phyloP scores from a whole-genome alignment of 176 grass and related monocot genomes.

The Aegilops bicornis region DNA sequence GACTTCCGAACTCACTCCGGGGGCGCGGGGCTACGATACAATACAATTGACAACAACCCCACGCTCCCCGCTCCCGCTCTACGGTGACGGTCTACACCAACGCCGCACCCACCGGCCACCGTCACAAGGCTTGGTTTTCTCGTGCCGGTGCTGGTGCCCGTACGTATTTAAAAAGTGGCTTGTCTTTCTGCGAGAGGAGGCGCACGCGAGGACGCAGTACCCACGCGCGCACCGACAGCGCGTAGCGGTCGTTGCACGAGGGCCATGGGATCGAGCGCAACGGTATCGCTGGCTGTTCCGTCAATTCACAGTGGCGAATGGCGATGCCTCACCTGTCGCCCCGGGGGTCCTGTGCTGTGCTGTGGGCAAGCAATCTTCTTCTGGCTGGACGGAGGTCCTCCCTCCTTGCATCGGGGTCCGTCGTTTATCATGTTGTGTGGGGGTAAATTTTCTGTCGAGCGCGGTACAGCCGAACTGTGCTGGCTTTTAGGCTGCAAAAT shows the following conservation, averaged over 20 bases:
- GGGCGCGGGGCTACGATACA: not conserved
- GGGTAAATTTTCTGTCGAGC: not conserved
- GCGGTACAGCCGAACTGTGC: not conserved
- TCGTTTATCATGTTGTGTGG: not conserved
- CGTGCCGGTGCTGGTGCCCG: not conserved
- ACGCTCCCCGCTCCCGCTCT: not conserved
- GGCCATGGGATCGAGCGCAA: not conserved
- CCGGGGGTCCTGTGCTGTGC: not conserved
- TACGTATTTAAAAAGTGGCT: not conserved
- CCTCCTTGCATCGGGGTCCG: not conserved
- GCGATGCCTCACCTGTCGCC: constrained; percentile 43
- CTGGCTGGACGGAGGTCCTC: not conserved
- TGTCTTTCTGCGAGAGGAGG: constrained; percentile 24
- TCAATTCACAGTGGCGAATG: constrained; percentile 12
- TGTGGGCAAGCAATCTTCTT: not conserved
- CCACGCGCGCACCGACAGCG: constrained; percentile 21
- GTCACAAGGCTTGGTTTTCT: not conserved
- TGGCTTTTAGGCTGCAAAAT: not conserved
- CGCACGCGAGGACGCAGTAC: not conserved
- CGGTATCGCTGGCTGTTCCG: constrained; percentile 11
- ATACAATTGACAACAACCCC: not conserved
- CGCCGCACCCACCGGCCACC: not conserved
- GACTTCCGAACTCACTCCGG: not conserved
- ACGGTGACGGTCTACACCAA: not conserved
- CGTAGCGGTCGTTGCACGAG: constrained; percentile 21